Evolutionary conservation across 768 basidiomycete species (phyloP), one percentile per base, ranked within the genome.

Genomic region (Mycena olivaceomarginata): DNA sequence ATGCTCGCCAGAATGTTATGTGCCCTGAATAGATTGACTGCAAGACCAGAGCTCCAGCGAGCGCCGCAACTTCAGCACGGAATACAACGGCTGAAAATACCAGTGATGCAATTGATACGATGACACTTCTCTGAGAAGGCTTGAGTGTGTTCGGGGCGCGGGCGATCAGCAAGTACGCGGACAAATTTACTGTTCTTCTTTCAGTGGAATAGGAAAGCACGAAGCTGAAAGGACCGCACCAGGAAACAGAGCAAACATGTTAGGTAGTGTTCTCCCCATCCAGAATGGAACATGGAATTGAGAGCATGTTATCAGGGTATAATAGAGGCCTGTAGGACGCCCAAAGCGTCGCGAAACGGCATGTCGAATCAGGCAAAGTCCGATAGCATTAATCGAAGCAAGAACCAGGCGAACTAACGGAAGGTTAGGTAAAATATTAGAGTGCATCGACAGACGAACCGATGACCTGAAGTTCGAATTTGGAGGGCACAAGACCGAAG

Each of bases 271-370:
- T 70, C 98, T 87, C 3, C 97, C 93, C 89, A 97, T 96, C 94
- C 97, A 99, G 84, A 96, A 99, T 9, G 94, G 93, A 7, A 98
- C 82, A 82, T 99, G 98, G 82, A 98, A 99, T 82, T 98, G 97
- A 0, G 94, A 92, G 78, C 92, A 89, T 5, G 93, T 92, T n/a
- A 98, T 82, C 0, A 97, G 77, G 1, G 91, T 84, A 83, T 94
- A 98, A 80, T 92, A 88, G 18, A 89, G 81, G 16, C 92, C 88
- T 0, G 93, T 89, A 4, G 84, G 82, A 2, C 87, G 84, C 18
- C 95, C 96, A 79, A 94, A 98, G 22, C 94, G 91, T 13, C 85
- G 84, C 0, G 90, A 86, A 1, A 95, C 89, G 2, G 93, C 91
- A 53, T 91, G 90, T 60, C 93, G 89, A 31, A 99, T 83, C 60